Base-by-base conservation (phyloP, 2,329 filamentous ascomycete species). In the Stagonosporopsis chrysanthemi region DNA sequence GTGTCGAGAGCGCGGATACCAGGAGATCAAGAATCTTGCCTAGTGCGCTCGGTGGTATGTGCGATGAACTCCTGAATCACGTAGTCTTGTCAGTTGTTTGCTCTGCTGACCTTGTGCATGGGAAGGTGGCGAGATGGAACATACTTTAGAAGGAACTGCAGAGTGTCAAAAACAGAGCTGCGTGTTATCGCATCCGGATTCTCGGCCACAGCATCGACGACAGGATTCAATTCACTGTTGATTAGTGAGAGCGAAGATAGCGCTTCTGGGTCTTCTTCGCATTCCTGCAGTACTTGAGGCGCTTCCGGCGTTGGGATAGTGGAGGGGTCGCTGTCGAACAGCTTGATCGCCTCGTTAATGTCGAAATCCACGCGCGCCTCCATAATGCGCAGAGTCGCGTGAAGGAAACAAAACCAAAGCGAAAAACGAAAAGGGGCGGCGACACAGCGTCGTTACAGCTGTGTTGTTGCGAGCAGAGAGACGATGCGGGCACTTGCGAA, bases 131-230 rank as follows among this genome's bases (percentile, higher is more conserved):
- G 74, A 80, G 83, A 75, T 3, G 86, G 84, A 72, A 86, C 92
- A 83, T 87, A 98, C 94, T 99, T 99, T 81, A 99, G 84, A 58
- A 99, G 82, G 74, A 97, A 97, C 77, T 97, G 94, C 68, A 99
- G 78, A 61, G 93, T 97, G 81, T 99, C 94, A 80, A 98, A 93
- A 64, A 89, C 85, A 48, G 87, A 85, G 70, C 88, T 86, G 78
- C 88, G 89, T 61, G 87, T 88, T 65, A 99, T 89, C 58, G 90
- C 90, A 78, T 97, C 94, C 47, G 95, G 92, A 73, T 89, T 96
- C 73, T 96, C 92, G 52, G 93, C 92, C 26, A 99, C 87, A 28
- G 91, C 89, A 76, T 98, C 95, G 61, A 97, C 88, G 60, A 99
- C 96, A 23, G 91, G 89, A 74, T 99, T 96, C 60, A 99, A 82